phyloP scores from a whole-genome alignment of 371 early-diverging fungal genomes.

The Basidiobolus meristosporus region DNA sequence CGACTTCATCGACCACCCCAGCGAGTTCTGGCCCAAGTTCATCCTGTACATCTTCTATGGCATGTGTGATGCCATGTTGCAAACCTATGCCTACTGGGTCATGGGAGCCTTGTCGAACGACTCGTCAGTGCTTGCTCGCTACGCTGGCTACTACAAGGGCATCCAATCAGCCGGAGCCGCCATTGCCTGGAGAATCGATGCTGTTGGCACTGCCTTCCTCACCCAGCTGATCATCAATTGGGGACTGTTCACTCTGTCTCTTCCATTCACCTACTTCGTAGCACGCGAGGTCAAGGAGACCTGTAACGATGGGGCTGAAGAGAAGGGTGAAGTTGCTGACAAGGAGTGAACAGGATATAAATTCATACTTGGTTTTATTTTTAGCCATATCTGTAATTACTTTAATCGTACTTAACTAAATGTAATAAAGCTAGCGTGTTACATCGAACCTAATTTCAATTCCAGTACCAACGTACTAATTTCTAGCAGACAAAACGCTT shows the following conservation, averaged over 20 bases:
- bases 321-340: too few relatives aligned
- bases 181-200: slow-evolving; percentile 15
- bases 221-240: slow-evolving; percentile 17
- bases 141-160: slow-evolving; percentile 31
- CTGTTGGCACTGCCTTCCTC: slow-evolving; percentile 8
- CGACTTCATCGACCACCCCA: slow-evolving; percentile 15
- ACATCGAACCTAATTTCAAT: too few relatives aligned
- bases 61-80: slow-evolving; percentile 43
- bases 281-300: slow-evolving; percentile 11
- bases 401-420: too few relatives aligned
- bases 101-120: slow-evolving; percentile 61
- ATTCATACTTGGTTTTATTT: too few relatives aligned
- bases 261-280: slow-evolving; percentile 12
- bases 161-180: slow-evolving; percentile 20
- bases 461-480: too few relatives aligned
- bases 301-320: slow-evolving; percentile 2
- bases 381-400: too few relatives aligned
- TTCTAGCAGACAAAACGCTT: too few relatives aligned
- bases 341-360: too few relatives aligned
- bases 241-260: slow-evolving; percentile 12
- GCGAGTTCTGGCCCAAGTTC: slow-evolving; percentile 31
- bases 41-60: slow-evolving; percentile 46
- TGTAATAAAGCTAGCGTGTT: too few relatives aligned
- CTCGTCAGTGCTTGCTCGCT: slow-evolving; percentile 36
- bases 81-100: slow-evolving; percentile 35